A percentile compares a stretch with the other conserved stretches of the same genome.
phyloP scores from a whole-genome alignment of 2,329 filamentous ascomycete genomes.

The Penicillium sp. region DNA sequence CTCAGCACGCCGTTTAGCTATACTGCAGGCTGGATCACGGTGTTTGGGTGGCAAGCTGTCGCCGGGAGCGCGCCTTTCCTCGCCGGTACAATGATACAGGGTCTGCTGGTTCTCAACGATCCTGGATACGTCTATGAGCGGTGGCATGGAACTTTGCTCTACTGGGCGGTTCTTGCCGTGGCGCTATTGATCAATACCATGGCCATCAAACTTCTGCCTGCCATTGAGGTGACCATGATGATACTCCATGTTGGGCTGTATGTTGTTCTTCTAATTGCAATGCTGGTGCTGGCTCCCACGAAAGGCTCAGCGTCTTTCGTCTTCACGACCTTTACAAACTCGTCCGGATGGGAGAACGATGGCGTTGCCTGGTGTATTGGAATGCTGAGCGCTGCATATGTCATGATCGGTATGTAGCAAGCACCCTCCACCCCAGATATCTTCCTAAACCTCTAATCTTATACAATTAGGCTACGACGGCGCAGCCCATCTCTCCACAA shows the following conservation, averaged over 20 bases:
- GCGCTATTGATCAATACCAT: slow-evolving; percentile 11
- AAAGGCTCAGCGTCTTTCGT: slow-evolving; percentile 13
- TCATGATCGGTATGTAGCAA: slow-evolving; percentile 13
- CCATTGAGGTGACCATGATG: neutral
- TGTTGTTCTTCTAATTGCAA: neutral
- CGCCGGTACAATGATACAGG: slow-evolving; percentile 52
- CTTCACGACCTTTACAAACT: slow-evolving; percentile 15
- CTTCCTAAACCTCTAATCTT: neutral
- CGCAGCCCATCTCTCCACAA: slow-evolving; percentile 17
- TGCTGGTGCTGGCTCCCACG: slow-evolving; percentile 5
- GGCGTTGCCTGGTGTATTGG: slow-evolving; percentile 21
- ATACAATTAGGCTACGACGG: slow-evolving; percentile 16
- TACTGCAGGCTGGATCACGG: slow-evolving; percentile 16
- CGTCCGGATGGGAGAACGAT: slow-evolving; percentile 19
- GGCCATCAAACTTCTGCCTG: slow-evolving; percentile 5
- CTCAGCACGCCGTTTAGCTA: slow-evolving; percentile 10
- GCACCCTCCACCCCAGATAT: neutral
- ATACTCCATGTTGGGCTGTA: slow-evolving; percentile 14
- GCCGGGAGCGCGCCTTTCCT: slow-evolving; percentile 49
- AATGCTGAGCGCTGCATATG: slow-evolving; percentile 19
- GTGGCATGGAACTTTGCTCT: slow-evolving; percentile 45
- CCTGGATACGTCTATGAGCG: slow-evolving; percentile 44
- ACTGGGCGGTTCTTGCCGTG: slow-evolving; percentile 13
- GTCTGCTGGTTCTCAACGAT: slow-evolving; percentile 48
- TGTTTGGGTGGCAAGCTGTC: slow-evolving; percentile 18